phyloP scores from a whole-genome alignment of 2,329 filamentous ascomycete genomes.

The Pseudogymnoascus sp. region DNA sequence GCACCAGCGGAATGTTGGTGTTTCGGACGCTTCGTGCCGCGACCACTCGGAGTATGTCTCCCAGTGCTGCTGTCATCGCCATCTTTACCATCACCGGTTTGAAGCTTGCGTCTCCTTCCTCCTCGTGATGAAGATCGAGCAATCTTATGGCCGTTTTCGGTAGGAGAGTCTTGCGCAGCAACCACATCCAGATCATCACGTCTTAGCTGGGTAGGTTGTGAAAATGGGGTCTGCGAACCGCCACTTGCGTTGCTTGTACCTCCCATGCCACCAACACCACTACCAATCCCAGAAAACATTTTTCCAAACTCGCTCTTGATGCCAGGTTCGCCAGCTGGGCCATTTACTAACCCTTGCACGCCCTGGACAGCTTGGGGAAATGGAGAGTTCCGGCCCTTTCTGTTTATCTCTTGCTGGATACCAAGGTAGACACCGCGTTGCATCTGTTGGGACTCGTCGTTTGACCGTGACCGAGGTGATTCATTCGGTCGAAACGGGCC shows the following conservation, averaged over 20 bases:
- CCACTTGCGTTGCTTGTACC: constrained; percentile 41
- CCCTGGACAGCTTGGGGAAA: constrained; percentile 91
- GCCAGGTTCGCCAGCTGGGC: constrained; percentile 71
- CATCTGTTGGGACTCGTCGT: constrained; percentile 46
- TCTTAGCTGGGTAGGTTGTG: constrained; percentile 33
- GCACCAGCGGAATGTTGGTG: constrained; percentile 41
- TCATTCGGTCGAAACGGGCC: constrained; percentile 38
- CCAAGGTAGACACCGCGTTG: constrained; percentile 63
- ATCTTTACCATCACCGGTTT: constrained; percentile 62
- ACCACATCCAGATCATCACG: constrained; percentile 44
- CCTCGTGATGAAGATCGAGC: constrained; percentile 34
- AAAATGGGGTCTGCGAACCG: constrained; percentile 43
- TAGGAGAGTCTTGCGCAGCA: constrained; percentile 35
- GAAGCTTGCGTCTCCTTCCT: constrained; percentile 61
- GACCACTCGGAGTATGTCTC: constrained; percentile 48
- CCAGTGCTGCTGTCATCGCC: constrained; percentile 63
- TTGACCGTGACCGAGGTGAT: constrained; percentile 33
- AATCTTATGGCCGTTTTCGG: constrained; percentile 31
- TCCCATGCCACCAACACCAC: constrained; percentile 50
- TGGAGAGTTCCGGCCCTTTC: constrained; percentile 76
- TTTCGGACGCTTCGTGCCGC: constrained; percentile 59
- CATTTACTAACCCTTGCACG: constrained; percentile 71
- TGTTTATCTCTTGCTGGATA: constrained; percentile 68
- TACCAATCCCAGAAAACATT: constrained; percentile 90
- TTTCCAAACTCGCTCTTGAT: constrained; percentile 94